Base-by-base conservation (phyloP, 2,329 filamentous ascomycete species). In the Aspergillus hiratsukae region DNA sequence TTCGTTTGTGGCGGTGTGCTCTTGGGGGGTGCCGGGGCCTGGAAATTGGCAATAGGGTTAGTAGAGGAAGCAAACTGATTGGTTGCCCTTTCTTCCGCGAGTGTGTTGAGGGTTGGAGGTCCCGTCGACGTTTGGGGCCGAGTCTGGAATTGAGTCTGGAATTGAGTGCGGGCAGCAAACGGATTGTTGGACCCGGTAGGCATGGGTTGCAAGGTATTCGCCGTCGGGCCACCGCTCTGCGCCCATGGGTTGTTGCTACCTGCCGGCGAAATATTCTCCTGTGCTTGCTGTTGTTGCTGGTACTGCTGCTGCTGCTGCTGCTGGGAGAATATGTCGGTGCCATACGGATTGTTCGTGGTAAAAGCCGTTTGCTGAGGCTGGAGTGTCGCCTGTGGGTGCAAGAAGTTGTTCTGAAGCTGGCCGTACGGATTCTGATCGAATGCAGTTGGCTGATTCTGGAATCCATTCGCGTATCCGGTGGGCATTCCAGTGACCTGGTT, bases 111-210 rank as follows among this genome's bases (percentile, higher is more conserved):
- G 2, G 87, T 86, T 11, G 90, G 87, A 58, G 89, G 84, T 7
- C 83, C 80, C 28, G 81, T 80, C 21, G 78, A 72, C 48, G 81
- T 81, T 58, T 65, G 72, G 48, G 57, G 61, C 48, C 78, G 64
- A 52, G 81, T 70, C 78, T 86, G 69, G 78, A 84, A 68, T 80
- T 87, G 64, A 52, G 81, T 70, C 78, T 86, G 69, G 78, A 84
- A 68, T 80, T 87, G 77, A 63, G 83, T 77, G 56, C 82, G 79
- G 57, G 83, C 81, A 27, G 94, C 93, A 69, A 99, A 99, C 2
- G 94, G 94, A 71, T 99, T 99, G 80, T 99, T 99, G 17, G 94
- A 97, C 49, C 94, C 94, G 2, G 94, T 99, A 3, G 90, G 88
- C 70, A 91, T 88, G 4, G 91, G 89, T 70, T 89, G 87, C 61